Base-by-base conservation (phyloP, 2,329 filamentous ascomycete genomes). In the Colletotrichum somersetense region DNA sequence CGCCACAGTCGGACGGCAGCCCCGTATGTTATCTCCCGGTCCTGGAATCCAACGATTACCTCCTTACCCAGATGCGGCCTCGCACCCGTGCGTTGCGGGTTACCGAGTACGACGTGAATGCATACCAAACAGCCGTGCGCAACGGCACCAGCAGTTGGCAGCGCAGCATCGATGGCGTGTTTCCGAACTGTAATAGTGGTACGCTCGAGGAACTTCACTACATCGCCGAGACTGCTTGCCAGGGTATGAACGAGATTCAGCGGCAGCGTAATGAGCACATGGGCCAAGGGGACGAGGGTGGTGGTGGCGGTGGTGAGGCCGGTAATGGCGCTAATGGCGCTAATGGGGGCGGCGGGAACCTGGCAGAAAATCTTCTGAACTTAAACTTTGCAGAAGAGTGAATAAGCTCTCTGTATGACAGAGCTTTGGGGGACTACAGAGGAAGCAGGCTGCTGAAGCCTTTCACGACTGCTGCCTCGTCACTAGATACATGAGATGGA, bases 171-270 rank as follows among this genome's bases (percentile, higher is more conserved):
- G 84, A 86, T 73, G 83, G 83, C 44, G 75, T 82, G 6, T 86
- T 86, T 69, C 78, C 80, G 35, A 85, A 85, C 75, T 81, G 80
- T 74, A 85, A 85, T 70, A 78, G 79, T 23, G 82, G 79, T 35
- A 85, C 84, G 10, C 80, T 85, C n/a, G 79, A 83, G 44, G 81
- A 83, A 72, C 77, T 86, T 69, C 82, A 84, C 65, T 79, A 80
- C 59, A 85, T 86, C 69, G 83, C 83, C 16, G 81, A 86, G 71
- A 83, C 79, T 65, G 83, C 83, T 5, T 83, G 81, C 71, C 79
- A 81, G 64, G 84, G 83, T 38, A 83, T 85, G 82, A 82, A 80
- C 46, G 80, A 83, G 76, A 79, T 84, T 42, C 81, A 89, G 62
- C 63, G 75, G 26, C 55, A 67, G 70, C 65, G 66, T n/a, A 59